Percentiles rank a stretch among this genome's conserved stretches.
These are phyloP conservation scores for Mycena amicta DNA, from an alignment of 768 basidiomycete genomes.

Conservation along the genomic window DNA sequence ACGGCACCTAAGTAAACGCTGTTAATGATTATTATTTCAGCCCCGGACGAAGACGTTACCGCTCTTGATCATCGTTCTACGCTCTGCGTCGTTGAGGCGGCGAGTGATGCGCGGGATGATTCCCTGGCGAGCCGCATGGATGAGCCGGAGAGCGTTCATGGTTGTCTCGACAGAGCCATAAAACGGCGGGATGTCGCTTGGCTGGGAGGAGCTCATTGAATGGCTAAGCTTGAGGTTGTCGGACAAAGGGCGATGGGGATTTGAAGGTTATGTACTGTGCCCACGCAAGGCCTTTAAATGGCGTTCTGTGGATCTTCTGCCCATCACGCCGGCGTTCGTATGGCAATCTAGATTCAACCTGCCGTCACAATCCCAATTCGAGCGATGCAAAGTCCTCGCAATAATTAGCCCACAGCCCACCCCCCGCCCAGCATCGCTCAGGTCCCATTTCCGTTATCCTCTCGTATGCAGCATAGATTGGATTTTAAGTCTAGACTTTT, in stretches of 20 bases:
- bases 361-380: not conserved
- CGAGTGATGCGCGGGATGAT: slow-evolving; percentile 83
- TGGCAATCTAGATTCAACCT: slow-evolving; percentile 29
- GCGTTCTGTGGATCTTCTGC: slow-evolving; percentile 30
- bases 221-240: slow-evolving; percentile 59
- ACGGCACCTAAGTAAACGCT: no score
- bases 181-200: slow-evolving; percentile 65
- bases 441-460: slow-evolving; percentile 22
- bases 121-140: slow-evolving; percentile 68
- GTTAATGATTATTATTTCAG: no score
- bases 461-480: slow-evolving; percentile 17
- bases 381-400: not conserved
- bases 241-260: slow-evolving; percentile 48
- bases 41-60: slow-evolving; percentile 82
- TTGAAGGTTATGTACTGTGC: slow-evolving; percentile 43
- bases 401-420: not conserved
- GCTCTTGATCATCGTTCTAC: slow-evolving; percentile 61
- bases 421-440: not conserved
- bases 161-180: slow-evolving; percentile 82
- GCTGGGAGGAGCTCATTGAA: slow-evolving; percentile 43
- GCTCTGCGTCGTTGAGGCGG: slow-evolving; percentile 81
- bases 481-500: slow-evolving; percentile 21
- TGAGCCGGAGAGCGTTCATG: slow-evolving; percentile 77
- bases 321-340: slow-evolving; percentile 41
- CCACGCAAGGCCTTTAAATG: not conserved